phyloP scores from a whole-genome alignment of 441 rosid genomes.

The Adansonia rubrostipa region DNA sequence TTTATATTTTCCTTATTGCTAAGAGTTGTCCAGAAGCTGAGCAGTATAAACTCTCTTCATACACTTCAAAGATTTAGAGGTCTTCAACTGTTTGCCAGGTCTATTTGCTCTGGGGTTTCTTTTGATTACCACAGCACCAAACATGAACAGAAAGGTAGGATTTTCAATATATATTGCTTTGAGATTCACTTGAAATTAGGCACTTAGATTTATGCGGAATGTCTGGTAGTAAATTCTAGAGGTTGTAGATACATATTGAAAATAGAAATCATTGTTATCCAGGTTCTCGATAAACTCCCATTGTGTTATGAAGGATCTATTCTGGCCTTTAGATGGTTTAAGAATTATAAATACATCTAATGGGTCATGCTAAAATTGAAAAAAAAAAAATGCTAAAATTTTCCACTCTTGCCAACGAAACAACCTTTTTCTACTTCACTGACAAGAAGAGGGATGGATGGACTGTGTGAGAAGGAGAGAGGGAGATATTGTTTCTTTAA shows the following conservation, averaged over 20 bases:
- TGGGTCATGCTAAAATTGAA: not conserved
- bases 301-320: not conserved
- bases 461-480: not conserved
- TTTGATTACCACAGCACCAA: conserved; percentile 42
- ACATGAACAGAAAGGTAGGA: conserved; percentile 57
- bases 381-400: not conserved
- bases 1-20: conserved; percentile 74
- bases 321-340: not conserved
- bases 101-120: conserved; percentile 72
- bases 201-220: not conserved
- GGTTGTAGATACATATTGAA: conserved; percentile 1
- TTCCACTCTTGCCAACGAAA: not conserved
- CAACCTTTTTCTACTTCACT: not conserved
- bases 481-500: not conserved
- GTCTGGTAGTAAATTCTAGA: not conserved
- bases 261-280: not conserved
- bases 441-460: not conserved
- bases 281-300: conserved; percentile 2
- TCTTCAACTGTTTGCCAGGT: conserved; percentile 76
- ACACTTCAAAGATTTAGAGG: conserved; percentile 92
- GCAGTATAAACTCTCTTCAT: conserved; percentile 61
- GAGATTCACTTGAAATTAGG: conserved; percentile 6
- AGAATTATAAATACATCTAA: not conserved
- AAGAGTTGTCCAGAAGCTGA: conserved; percentile 65
- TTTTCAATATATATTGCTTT: conserved; percentile 15